Conservation (phyloP, 1,284 basidiomycete genomes). For the Ustilago curta region DNA sequence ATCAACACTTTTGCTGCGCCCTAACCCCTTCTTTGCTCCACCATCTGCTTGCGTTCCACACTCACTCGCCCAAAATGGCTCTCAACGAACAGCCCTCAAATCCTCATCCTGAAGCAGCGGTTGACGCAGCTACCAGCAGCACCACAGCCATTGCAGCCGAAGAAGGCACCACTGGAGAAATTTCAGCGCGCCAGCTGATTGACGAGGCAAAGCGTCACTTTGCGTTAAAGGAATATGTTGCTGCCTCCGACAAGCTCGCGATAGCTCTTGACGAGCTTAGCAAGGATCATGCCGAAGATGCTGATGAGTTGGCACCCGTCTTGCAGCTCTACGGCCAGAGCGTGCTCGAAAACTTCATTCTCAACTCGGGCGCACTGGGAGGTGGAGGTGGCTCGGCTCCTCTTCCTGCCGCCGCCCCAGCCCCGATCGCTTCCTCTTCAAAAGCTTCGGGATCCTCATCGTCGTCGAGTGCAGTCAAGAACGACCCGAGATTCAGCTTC, state of each 20-base stretch:
- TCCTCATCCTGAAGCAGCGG: conserved; percentile 11
- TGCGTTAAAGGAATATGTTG: conserved; percentile 60
- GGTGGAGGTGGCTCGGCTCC: conserved; percentile 52
- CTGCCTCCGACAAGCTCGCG: conserved; percentile 55
- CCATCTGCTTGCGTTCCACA: background rate
- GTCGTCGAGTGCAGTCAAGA: conserved; percentile 20
- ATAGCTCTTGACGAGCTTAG: conserved; percentile 58
- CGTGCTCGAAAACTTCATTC: conserved; percentile 63
- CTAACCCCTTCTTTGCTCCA: conserved; percentile 1
- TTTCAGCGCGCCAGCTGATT: conserved; percentile 42
- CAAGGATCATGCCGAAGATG: conserved; percentile 53
- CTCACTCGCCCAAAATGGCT: conserved; percentile 24
- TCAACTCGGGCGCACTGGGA: conserved; percentile 63
- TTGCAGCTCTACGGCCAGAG: conserved; percentile 65
- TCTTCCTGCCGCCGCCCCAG: conserved; percentile 27
- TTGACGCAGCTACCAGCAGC: conserved; percentile 2
- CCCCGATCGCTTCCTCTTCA: conserved; percentile 15
- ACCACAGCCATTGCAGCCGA: background rate
- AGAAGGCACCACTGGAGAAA: background rate
- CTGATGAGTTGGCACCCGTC: conserved; percentile 60
- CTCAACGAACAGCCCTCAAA: conserved; percentile 47
- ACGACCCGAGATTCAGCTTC: conserved; percentile 60
- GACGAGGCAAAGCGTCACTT: conserved; percentile 61
- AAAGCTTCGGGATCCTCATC: conserved; percentile 31
- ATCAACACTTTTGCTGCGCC: conserved; percentile 23